Percentiles rank a stretch among this genome's conserved stretches.
Conservation (phyloP, 768 basidiomycete species). For the Daedaleopsis sinensis region DNA sequence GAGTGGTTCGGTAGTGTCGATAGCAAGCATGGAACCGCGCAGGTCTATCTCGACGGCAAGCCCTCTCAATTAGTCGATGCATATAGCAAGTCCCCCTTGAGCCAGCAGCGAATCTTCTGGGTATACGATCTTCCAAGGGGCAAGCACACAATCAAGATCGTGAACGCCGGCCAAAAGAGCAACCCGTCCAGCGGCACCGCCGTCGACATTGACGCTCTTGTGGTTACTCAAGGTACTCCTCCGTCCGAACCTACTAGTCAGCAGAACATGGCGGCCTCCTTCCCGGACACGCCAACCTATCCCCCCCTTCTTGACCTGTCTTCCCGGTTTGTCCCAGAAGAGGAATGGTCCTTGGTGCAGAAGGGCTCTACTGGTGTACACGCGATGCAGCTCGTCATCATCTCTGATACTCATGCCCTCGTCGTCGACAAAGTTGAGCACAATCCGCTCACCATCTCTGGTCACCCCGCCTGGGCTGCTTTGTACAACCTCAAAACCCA, state of each 20-base stretch:
- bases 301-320: conserved; percentile 24
- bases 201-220: conserved; percentile 66
- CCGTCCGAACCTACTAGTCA: not conserved
- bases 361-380: conserved; percentile 74
- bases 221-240: conserved; percentile 53
- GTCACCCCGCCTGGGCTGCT: conserved; percentile 83
- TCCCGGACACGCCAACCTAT: conserved; percentile 7
- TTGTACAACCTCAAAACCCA: conserved; percentile 72
- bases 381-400: conserved; percentile 75
- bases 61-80: conserved; percentile 48
- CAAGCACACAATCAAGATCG: conserved; percentile 65
- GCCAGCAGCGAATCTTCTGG: conserved; percentile 71
- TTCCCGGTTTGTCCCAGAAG: conserved; percentile 6
- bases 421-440: conserved; percentile 87
- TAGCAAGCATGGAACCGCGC: conserved; percentile 53
- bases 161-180: conserved; percentile 51
- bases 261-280: conserved; percentile 3
- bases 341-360: conserved; percentile 61
- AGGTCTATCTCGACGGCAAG: conserved; percentile 61
- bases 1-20: conserved; percentile 77
- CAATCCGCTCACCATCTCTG: conserved; percentile 72
- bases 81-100: conserved; percentile 38
- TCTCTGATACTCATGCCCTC: conserved; percentile 71
- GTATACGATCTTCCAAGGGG: conserved; percentile 51
- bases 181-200: conserved; percentile 37